Evolutionary conservation across 192 early-diverging fungal genomes (phyloP), one percentile per base, ranked within the genome.

Genomic region (Coemansia sp.): DNA sequence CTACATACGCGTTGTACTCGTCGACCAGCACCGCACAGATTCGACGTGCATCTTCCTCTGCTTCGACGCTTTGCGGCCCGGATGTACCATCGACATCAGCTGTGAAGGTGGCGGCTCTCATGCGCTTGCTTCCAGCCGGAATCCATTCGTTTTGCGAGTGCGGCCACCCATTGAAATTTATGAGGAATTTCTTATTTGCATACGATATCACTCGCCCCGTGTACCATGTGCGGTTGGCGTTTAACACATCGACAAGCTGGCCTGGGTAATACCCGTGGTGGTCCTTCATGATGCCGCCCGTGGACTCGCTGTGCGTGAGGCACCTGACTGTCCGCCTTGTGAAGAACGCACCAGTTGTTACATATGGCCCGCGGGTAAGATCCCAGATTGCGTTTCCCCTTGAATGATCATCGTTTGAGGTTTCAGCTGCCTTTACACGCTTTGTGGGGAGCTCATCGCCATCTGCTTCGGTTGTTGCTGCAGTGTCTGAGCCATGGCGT

Each of bases 131-230:
- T 12, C 61, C 81, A 3, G 60, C 72, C 6, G 66, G 72, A 2
- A 83, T 48, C 81, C 81, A 83, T 63, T 83, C 81, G 72, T 74
- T 74, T 34, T 78, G 75, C 12, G 61, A 57, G 58, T 83, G 81
- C 51, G 52, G 64, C 75, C 76, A 83, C 23, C 70, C 72, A 16
- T 46, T 55, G 39, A 56, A 83, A 20, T 83, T 69, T 4, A 83
- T 51, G 20, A 83, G 70, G 33, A 78, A 77, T 61, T 72, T 74
- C 59, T 70, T 72, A 58, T 72, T 60, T 6, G 69, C 70, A 18
- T 72, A 83, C 4, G 81, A 64, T 48, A 83, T 68, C 29, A 83
- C 65, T 0, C 81, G 68, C 12, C 72, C 81, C 31, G 23, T 34
- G 60, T 83, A 83, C 81, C 81, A 83, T 12, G 42, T 46, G 21